Evolutionary conservation across 2,329 filamentous ascomycete genomes (phyloP).

Genomic region (Aspergillus cejpii): DNA sequence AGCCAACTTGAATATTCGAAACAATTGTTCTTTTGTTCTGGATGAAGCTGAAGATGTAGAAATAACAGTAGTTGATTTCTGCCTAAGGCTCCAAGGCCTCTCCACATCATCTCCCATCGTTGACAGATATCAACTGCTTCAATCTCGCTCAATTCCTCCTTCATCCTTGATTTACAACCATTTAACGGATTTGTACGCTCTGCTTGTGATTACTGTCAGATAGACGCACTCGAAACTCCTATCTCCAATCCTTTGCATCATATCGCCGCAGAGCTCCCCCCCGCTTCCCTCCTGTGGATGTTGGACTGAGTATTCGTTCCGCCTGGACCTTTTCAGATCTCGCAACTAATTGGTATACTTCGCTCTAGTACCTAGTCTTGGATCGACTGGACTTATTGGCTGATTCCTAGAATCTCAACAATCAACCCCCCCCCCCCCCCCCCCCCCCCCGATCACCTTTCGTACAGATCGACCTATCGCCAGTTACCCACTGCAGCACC

Average conservation of each 20-base stretch:
- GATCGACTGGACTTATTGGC: background rate
- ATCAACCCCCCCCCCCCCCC: background rate
- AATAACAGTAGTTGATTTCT: background rate
- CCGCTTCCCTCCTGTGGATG: background rate
- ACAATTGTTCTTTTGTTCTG: too few relatives aligned
- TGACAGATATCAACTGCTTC: background rate
- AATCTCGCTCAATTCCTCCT: background rate
- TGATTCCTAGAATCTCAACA: background rate
- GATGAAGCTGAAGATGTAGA: background rate
- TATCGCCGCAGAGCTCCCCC: slow-evolving; percentile 2
- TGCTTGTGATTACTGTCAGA: background rate
- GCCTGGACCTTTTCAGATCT: background rate
- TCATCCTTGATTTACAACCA: background rate
- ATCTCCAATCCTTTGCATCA: slow-evolving; percentile 1
- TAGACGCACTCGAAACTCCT: background rate
- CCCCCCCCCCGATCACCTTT: too few relatives aligned
- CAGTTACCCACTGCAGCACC: slow-evolving; percentile 1
- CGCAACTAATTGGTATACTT: background rate
- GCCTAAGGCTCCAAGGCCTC: slow-evolving; percentile 10
- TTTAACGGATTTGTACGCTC: background rate
- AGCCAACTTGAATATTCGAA: too few relatives aligned
- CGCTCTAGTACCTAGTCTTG: background rate
- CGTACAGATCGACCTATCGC: too few relatives aligned
- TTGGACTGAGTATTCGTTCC: slow-evolving; percentile 1
- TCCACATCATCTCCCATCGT: slow-evolving; percentile 3